Evolutionary conservation across 2,329 filamentous ascomycete species (phyloP).

Genomic region (Pleurostoma richardsiae): DNA sequence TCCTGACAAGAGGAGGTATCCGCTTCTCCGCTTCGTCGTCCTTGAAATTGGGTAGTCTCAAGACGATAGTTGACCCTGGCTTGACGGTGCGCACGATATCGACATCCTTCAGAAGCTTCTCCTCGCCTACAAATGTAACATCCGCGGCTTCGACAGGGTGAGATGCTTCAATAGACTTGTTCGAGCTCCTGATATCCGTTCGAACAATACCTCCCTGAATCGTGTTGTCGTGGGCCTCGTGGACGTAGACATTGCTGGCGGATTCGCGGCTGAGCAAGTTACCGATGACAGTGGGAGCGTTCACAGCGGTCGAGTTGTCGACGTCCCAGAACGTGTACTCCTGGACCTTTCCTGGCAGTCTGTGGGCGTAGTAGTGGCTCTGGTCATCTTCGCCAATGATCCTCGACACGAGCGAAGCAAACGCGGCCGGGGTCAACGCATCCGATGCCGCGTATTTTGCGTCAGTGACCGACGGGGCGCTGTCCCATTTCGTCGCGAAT

Average conservation of each 20-base stretch:
- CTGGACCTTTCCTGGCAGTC: conserved; percentile 52
- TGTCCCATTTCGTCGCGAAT: conserved; percentile 65
- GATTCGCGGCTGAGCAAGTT: conserved; percentile 66
- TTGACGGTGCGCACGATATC: conserved; percentile 69
- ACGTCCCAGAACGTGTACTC: conserved; percentile 95
- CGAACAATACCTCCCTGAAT: conserved; percentile 73
- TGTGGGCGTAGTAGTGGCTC: conserved; percentile 30
- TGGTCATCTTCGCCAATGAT: conserved; percentile 42
- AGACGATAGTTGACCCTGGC: conserved; percentile 64
- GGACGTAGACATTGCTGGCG: conserved; percentile 56
- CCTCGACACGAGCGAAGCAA: conserved; percentile 45
- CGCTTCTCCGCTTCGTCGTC: conserved; percentile 88
- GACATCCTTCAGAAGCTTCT: conserved; percentile 74
- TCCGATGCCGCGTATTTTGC: conserved; percentile 80
- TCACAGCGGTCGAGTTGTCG: conserved; percentile 65
- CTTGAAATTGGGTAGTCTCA: conserved; percentile 76
- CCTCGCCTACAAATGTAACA: conserved; percentile 70
- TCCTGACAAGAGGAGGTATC: conserved; percentile 65
- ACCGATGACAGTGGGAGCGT: conserved; percentile 57
- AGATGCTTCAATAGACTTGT: conserved; percentile 77
- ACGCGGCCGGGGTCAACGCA: conserved; percentile 47
- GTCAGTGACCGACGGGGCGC: conserved; percentile 65
- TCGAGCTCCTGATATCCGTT: conserved; percentile 79
- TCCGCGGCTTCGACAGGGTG: conserved; percentile 79
- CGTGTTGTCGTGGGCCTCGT: conserved; percentile 60